Evolutionary conservation across 1,284 basidiomycete genomes (phyloP), one percentile per base, ranked within the genome.

Genomic region (Cystobasidium slooffiae): DNA sequence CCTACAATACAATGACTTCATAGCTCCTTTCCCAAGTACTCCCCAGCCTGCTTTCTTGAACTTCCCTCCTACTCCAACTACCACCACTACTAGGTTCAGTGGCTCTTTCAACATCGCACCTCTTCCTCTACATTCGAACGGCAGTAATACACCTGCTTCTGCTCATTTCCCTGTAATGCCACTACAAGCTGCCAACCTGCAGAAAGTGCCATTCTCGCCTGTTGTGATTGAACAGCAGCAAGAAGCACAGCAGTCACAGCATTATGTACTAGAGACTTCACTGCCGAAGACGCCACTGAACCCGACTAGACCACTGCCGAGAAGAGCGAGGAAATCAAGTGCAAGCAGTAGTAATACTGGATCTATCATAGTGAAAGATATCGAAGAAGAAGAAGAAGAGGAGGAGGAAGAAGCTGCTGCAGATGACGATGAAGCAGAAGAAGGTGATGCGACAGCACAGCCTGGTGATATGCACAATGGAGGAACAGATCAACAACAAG

Each of bases 41-140:
- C 64, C 64, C 16, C 31, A 31, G n/a, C 49, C 47, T 1, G 64
- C 64, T 39, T 66, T 52, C 64, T 41, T 66, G 16, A 51, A 24
- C 39, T 55, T 66, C 31, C 64, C 64, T 43, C 47, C 31, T 10
- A 66, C 64, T 52, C 64, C 64, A 5, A 56, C 14, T n/a, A 31
- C 31, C 31, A 31, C 31, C 31, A 31, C 31, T 31, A 31, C 31
- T 31, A 52, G 14, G 22, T 43, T 55, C 24, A 66, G 44, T 22
- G 64, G 47, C 18, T 12, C 64, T 8, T 51, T 41, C n/a, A 41
- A 37, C 6, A n/a, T 39, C 9, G 39, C 64, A 7, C 37, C 64
- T 66, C 44, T 31, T 14, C 24, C 51, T 22, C 18, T 2, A 56
- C 16, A 18, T n/a, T 18, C 55, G 20, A 20, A 14, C 16, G 47